Evolutionary conservation across 2,329 filamentous ascomycete genomes (phyloP).

Genomic region (Juglanconis juglandina): DNA sequence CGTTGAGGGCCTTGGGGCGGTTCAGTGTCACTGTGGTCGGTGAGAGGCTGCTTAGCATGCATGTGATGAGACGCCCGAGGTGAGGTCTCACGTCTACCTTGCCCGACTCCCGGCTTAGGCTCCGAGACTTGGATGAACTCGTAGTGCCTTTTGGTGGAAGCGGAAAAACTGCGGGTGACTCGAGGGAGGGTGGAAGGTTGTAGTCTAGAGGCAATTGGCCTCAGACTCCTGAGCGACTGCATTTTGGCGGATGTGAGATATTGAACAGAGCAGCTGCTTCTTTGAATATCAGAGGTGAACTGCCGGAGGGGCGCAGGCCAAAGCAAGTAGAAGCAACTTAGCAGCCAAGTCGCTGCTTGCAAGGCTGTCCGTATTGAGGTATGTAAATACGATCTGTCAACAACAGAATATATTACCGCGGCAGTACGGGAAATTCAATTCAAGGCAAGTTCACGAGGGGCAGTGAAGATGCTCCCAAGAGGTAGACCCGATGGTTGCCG

Average conservation of each 20-base stretch:
- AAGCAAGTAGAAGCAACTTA: neutral
- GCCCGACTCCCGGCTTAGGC: conserved; percentile 83
- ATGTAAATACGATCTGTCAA: neutral
- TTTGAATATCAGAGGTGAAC: too few species aligned
- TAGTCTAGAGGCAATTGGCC: conserved; percentile 60
- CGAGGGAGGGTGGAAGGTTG: conserved; percentile 55
- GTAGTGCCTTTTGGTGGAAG: conserved; percentile 51
- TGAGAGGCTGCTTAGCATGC: neutral
- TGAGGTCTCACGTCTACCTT: conserved; percentile 66
- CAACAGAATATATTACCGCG: too few species aligned
- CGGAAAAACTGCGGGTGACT: conserved; percentile 50
- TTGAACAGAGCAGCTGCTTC: neutral
- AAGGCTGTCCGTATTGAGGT: neutral
- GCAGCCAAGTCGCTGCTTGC: neutral
- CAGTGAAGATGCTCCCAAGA: neutral
- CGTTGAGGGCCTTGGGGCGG: conserved; percentile 93
- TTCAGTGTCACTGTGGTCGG: conserved; percentile 73
- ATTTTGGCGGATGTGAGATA: conserved; percentile 27
- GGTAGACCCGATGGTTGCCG: conserved; percentile 1
- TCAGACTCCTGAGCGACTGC: conserved; percentile 56
- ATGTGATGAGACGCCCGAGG: neutral
- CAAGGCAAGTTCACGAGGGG: too few species aligned
- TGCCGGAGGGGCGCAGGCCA: neutral
- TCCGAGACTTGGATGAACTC: conserved; percentile 79
- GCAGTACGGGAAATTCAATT: too few species aligned